phyloP scores from a whole-genome alignment of 2,329 filamentous ascomycete genomes.

The Cladorrhinum sp. region DNA sequence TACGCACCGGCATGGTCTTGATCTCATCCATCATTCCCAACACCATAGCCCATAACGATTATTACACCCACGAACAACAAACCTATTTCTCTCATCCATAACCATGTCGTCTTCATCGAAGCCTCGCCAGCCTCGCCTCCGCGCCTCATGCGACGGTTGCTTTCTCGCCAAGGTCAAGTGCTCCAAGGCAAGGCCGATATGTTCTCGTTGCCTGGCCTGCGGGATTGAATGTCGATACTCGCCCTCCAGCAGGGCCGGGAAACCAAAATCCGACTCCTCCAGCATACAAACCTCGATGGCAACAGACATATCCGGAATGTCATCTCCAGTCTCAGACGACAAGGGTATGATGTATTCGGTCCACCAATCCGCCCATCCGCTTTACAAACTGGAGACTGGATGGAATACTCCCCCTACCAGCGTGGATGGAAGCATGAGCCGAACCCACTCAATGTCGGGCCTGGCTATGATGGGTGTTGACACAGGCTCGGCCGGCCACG shows the following conservation, averaged over 20 bases:
- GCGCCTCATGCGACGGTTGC: conserved; percentile 51
- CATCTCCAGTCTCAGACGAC: conserved; percentile 28
- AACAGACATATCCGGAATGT: conserved; percentile 25
- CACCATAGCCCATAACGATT: background rate
- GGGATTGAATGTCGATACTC: conserved; percentile 52
- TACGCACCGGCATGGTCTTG: conserved; percentile 15
- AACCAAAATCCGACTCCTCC: conserved; percentile 42
- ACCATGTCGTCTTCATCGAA: conserved; percentile 28
- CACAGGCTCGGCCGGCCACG: conserved; percentile 18
- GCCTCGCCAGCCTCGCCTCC: conserved; percentile 30
- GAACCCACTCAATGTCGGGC: conserved; percentile 37
- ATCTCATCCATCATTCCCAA: background rate
- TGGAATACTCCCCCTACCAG: conserved; percentile 40
- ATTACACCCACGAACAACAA: background rate
- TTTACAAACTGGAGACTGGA: conserved; percentile 38
- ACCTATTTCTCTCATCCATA: background rate
- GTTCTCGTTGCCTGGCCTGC: conserved; percentile 48
- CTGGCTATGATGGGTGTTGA: conserved; percentile 26
- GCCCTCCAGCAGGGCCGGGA: conserved; percentile 49
- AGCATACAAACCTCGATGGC: conserved; percentile 15
- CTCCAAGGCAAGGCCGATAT: conserved; percentile 51
- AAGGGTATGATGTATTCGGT: conserved; percentile 33
- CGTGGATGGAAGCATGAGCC: conserved; percentile 36
- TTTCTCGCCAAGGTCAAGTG: conserved; percentile 57
- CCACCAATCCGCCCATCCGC: conserved; percentile 24